A percentile compares a stretch with the other conserved stretches of the same genome.
Evolutionary conservation across 1,139 yeast species (phyloP).

Genomic region (Wickerhamiella pararugosa): DNA sequence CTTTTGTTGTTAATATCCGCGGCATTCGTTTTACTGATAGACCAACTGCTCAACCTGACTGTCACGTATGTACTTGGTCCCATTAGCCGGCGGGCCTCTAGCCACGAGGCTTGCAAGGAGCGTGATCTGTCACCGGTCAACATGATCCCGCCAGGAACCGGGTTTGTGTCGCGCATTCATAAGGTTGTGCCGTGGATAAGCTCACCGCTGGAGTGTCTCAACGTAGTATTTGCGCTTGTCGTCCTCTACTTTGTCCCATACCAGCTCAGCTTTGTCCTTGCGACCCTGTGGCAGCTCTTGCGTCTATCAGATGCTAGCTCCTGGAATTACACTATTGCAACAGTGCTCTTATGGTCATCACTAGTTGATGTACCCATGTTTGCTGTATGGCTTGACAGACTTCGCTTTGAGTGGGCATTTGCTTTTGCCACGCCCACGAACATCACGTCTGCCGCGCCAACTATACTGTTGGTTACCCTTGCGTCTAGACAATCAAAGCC

Average conservation of each 20-base stretch:
- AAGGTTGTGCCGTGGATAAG: background rate
- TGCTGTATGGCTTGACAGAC: slow-evolving; percentile 25
- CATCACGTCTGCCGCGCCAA: slow-evolving; percentile 21
- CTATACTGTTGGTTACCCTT: slow-evolving; percentile 16
- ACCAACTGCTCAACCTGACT: slow-evolving; percentile 2
- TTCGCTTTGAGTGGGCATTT: slow-evolving; percentile 20
- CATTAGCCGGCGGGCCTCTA: background rate
- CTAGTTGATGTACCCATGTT: slow-evolving; percentile 24
- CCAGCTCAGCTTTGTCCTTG: slow-evolving; percentile 23
- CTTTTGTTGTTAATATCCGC: slow-evolving; percentile 10
- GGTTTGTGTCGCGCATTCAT: background rate
- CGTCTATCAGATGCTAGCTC: slow-evolving; percentile 12
- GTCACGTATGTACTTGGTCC: background rate
- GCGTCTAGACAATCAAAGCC: slow-evolving; percentile 6
- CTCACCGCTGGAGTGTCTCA: background rate
- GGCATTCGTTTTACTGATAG: slow-evolving; percentile 4
- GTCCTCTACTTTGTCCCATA: slow-evolving; percentile 18
- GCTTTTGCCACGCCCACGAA: slow-evolving; percentile 23
- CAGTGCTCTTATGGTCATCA: slow-evolving; percentile 22
- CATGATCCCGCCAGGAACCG: background rate
- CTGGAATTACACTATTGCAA: slow-evolving; percentile 14
- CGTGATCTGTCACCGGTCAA: background rate
- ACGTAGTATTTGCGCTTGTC: background rate
- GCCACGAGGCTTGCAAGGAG: background rate
- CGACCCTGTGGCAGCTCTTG: slow-evolving; percentile 16